Conservation (phyloP, 1,284 basidiomycete genomes). For the Boletellus deceptivus region DNA sequence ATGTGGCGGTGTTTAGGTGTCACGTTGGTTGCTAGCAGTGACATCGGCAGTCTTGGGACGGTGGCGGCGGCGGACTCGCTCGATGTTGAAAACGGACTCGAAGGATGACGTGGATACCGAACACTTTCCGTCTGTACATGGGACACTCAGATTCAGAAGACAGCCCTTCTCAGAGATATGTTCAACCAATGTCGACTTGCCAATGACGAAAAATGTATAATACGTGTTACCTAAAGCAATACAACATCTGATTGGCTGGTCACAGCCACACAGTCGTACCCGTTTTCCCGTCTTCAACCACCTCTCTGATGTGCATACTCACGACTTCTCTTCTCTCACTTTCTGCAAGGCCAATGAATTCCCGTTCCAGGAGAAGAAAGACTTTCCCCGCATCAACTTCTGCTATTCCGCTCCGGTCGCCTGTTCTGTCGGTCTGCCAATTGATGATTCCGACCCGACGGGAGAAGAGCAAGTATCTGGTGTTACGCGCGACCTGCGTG, state of each 20-base stretch:
- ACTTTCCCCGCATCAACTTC: slow-evolving; percentile 14
- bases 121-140: too few relatives aligned
- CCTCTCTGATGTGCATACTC: slow-evolving; percentile 19
- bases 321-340: slow-evolving; percentile 20
- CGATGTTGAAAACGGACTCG: neutral
- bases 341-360: slow-evolving; percentile 16
- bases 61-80: neutral
- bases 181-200: too few relatives aligned
- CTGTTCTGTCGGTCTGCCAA: slow-evolving; percentile 21
- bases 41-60: neutral
- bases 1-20: neutral
- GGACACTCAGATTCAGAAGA: too few relatives aligned
- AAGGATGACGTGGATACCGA: neutral
- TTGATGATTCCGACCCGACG: slow-evolving; percentile 27
- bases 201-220: too few relatives aligned
- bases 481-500: slow-evolving; percentile 13
- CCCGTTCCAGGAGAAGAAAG: slow-evolving; percentile 24
- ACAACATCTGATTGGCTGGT: neutral
- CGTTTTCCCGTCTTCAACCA: slow-evolving; percentile 12
- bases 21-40: neutral
- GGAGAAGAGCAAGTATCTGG: slow-evolving; percentile 18
- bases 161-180: too few relatives aligned
- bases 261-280: slow-evolving; percentile 21
- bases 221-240: too few relatives aligned
- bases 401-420: slow-evolving; percentile 8